phyloP scores from a whole-genome alignment of 805 yeast species.

The Zygotorulaspora sp. region DNA sequence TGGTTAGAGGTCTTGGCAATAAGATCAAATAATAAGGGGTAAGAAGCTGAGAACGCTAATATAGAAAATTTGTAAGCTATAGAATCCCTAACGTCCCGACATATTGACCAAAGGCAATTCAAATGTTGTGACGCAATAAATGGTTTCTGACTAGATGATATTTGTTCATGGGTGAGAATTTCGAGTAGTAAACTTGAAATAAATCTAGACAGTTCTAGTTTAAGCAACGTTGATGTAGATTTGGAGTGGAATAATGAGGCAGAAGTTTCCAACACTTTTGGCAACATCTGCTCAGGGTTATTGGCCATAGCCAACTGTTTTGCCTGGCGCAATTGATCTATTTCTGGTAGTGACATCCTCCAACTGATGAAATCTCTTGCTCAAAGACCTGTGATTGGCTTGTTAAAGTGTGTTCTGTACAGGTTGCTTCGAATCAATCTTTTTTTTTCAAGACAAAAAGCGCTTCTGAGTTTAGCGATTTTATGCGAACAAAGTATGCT shows the following conservation, averaged over 20 bases:
- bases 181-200: constrained; percentile 25
- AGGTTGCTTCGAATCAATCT: too few relatives aligned
- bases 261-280: constrained; percentile 34
- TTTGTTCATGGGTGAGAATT: constrained; percentile 21
- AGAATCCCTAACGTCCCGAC: constrained; percentile 28
- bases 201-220: constrained; percentile 21
- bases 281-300: constrained; percentile 29
- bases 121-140: constrained; percentile 31
- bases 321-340: constrained; percentile 31
- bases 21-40: constrained; percentile 44
- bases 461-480: too few relatives aligned
- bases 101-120: constrained; percentile 25
- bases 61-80: constrained; percentile 38
- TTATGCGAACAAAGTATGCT: too few relatives aligned
- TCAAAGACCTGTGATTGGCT: too few relatives aligned
- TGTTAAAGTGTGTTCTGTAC: too few relatives aligned
- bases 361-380: too few relatives aligned
- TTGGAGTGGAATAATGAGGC: constrained; percentile 18
- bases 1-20: constrained; percentile 41
- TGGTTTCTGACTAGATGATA: constrained; percentile 29
- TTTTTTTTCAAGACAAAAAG: too few relatives aligned
- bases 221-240: constrained; percentile 8
- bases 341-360: constrained; percentile 17
- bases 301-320: constrained; percentile 30
- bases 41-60: constrained; percentile 40